Percentiles rank a stretch among this genome's conserved stretches.
Evolutionary conservation across 2,329 filamentous ascomycete genomes (phyloP).

Genomic region (Alternaria sp.): DNA sequence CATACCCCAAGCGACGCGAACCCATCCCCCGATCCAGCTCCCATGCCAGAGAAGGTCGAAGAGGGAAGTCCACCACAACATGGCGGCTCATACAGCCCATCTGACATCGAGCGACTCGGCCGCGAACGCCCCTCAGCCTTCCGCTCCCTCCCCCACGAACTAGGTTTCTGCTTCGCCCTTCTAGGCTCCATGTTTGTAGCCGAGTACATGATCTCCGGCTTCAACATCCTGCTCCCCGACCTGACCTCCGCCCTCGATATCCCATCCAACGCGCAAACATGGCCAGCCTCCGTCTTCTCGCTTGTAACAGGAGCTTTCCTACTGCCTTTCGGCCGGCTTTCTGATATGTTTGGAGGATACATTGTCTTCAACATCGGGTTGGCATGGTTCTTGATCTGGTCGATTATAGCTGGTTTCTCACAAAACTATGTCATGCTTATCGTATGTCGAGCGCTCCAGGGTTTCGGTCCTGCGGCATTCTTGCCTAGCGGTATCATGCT

Average conservation of each 20-base stretch:
- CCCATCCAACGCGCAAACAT: slow-evolving; percentile 65
- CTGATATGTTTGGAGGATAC: slow-evolving; percentile 69
- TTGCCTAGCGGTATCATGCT: slow-evolving; percentile 72
- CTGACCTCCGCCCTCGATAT: slow-evolving; percentile 69
- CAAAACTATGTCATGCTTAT: slow-evolving; percentile 73
- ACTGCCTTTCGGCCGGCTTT: slow-evolving; percentile 60
- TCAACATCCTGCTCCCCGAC: slow-evolving; percentile 71
- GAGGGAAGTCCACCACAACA: slow-evolving; percentile 22
- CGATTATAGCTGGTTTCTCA: slow-evolving; percentile 73
- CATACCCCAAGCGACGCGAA: background rate
- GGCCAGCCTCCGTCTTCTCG: slow-evolving; percentile 49
- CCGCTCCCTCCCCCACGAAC: slow-evolving; percentile 60
- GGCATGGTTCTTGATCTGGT: slow-evolving; percentile 71
- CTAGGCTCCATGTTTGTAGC: slow-evolving; percentile 69
- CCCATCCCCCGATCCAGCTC: background rate
- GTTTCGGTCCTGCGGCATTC: slow-evolving; percentile 75
- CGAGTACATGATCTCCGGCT: slow-evolving; percentile 80
- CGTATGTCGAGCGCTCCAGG: slow-evolving; percentile 75
- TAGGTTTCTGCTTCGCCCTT: slow-evolving; percentile 68
- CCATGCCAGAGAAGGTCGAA: slow-evolving; percentile 6
- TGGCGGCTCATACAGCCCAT: slow-evolving; percentile 27
- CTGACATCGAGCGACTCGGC: slow-evolving; percentile 65
- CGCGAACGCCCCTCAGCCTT: slow-evolving; percentile 67
- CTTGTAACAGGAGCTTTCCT: slow-evolving; percentile 47
- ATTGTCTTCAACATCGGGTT: slow-evolving; percentile 69